Base-by-base conservation (phyloP, 2,329 filamentous ascomycete genomes). In the Epichloe hybrida region DNA sequence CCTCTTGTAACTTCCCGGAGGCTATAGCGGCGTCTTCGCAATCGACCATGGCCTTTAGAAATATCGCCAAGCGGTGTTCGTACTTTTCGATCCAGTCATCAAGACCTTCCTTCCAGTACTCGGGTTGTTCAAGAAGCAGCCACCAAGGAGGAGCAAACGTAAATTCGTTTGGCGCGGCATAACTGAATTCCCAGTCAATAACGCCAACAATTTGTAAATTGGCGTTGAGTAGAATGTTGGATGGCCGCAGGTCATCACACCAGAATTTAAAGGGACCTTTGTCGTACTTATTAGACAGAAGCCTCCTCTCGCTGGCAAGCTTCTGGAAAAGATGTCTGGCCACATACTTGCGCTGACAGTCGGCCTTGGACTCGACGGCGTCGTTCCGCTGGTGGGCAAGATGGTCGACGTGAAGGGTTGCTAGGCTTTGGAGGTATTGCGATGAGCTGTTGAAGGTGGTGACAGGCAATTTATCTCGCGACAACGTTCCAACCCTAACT, bases 181-280 rank as follows among this genome's bases (percentile, higher is more conserved):
- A 69, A 0, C 64, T 54, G 50, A 66, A 68, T 56, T 72, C 69
- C 67, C 67, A 72, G 53, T 72, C 68, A 4, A 73, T 65, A 0
- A 67, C 59, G 5, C 59, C 63, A 9, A 61, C 58, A 1, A 70
- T 54, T 0, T 57, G 49, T 3, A 62, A 45, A 12, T 61, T 45
- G 2, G 56, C 51, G 36, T 64, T 55, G 3, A 67, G 7, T 3
- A 70, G 55, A 20, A 66, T 53, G 36, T 69, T 69, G 4, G 55
- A 55, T 12, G 64, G 57, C 7, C 60, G 52, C 13, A 68, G 59
- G 46, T 67, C 63, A 45, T 67, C 62, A 44, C 54, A 58, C 51
- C 56, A 68, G 7, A 68, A 54, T 31, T 48, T 51, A 35, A 57
- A 55, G 7, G 47, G 46, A 1, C 27, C 52, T 1, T 56, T 55